Conservation (phyloP, 2,329 filamentous ascomycete genomes). For the Xylariaceae sp. region DNA sequence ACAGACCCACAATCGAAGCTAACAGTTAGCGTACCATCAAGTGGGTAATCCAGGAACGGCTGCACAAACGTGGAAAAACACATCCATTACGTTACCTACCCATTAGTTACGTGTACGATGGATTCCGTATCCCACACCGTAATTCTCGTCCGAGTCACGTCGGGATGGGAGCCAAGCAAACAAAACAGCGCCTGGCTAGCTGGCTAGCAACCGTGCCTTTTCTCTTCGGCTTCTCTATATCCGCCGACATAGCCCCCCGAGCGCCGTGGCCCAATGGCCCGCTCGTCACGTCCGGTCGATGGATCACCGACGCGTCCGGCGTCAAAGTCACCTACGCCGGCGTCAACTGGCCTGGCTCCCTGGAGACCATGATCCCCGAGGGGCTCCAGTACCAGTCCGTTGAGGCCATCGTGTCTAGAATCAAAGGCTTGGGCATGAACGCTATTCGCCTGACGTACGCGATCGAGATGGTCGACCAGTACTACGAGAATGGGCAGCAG, state of each 20-base stretch:
- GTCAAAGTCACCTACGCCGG: constrained; percentile 49
- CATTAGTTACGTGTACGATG: too few species aligned
- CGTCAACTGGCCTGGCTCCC: constrained; percentile 59
- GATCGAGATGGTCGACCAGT: constrained; percentile 60
- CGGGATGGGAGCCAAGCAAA: not conserved
- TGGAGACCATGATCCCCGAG: constrained; percentile 60
- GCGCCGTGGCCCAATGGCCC: constrained; percentile 41
- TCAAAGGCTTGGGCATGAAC: constrained; percentile 61
- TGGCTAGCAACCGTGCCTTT: not conserved
- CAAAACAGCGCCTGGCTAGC: constrained; percentile 9
- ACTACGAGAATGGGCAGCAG: constrained; percentile 44
- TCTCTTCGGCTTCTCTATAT: not conserved
- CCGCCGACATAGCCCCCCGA: constrained; percentile 1
- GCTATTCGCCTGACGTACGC: constrained; percentile 59
- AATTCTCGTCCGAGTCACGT: not conserved
- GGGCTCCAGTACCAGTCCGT: constrained; percentile 61
- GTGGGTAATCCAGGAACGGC: too few species aligned
- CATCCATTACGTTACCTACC: too few species aligned
- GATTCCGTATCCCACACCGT: too few species aligned
- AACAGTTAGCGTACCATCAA: not conserved
- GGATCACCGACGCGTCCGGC: constrained; percentile 42
- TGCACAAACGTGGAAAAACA: too few species aligned
- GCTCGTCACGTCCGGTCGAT: constrained; percentile 40
- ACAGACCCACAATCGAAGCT: not conserved
- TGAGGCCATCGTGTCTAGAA: constrained; percentile 48